Percentiles rank a stretch among this genome's conserved stretches.
phyloP scores from a whole-genome alignment of 495 filamentous ascomycete species.

The Penicillium alfredii region DNA sequence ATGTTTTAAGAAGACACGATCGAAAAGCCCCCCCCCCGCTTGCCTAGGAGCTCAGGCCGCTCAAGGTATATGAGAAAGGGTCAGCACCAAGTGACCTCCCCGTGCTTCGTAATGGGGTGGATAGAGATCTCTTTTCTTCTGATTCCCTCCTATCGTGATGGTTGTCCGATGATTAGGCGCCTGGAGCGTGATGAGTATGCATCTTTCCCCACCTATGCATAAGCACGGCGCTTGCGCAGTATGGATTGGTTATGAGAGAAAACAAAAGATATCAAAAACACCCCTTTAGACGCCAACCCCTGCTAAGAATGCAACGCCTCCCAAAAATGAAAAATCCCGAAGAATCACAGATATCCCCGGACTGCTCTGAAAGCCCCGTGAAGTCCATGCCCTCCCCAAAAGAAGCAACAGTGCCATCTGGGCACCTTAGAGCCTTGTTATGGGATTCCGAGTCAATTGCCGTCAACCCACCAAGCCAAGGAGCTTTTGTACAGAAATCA shows the following conservation, averaged over 20 bases:
- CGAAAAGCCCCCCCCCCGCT: neutral
- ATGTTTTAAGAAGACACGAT: neutral
- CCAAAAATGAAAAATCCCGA: conserved; percentile 10
- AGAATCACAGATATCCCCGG: no score
- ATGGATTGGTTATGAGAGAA: neutral
- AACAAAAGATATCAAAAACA: conserved; percentile 2
- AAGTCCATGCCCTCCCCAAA: no score
- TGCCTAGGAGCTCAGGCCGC: neutral
- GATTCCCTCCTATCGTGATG: no score
- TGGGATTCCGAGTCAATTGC: no score
- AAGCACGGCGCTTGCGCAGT: conserved; percentile 15
- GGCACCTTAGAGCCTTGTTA: no score
- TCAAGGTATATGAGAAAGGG: conserved; percentile 1
- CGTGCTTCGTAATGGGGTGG: no score
- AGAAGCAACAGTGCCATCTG: no score
- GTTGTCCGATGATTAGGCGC: conserved; percentile 20
- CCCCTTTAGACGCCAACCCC: conserved; percentile 11
- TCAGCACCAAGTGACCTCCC: neutral
- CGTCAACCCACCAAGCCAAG: no score
- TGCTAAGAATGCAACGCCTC: conserved; percentile 11
- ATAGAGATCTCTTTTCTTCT: no score
- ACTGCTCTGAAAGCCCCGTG: no score
- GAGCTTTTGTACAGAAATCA: no score
- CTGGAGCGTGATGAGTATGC: conserved; percentile 26
- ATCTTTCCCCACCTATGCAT: no score